phyloP scores from a whole-genome alignment of 768 basidiomycete species.

The Leucosporidium scottii region DNA sequence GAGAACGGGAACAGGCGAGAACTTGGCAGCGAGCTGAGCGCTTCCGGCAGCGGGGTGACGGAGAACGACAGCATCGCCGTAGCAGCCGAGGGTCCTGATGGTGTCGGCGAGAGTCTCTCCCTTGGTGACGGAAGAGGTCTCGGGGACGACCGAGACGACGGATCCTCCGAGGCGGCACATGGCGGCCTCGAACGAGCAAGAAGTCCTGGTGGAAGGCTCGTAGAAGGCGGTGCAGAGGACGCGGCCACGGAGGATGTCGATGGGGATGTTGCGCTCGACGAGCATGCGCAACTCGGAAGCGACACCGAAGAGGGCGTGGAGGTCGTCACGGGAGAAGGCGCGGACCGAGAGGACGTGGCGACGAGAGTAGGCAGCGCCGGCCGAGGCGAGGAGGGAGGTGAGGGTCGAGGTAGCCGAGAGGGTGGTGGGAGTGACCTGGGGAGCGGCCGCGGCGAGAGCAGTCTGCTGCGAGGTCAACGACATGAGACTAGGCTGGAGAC shows the following conservation, averaged over 20 bases:
- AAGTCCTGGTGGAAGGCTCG: conserved; percentile 93
- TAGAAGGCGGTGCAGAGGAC: conserved; percentile 90
- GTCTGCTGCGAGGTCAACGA: conserved; percentile 26
- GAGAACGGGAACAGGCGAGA: conserved; percentile 86
- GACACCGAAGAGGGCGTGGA: conserved; percentile 86
- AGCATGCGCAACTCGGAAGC: conserved; percentile 96
- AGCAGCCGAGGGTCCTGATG: conserved; percentile 86
- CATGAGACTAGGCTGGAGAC: conserved; percentile 34
- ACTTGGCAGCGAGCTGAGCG: conserved; percentile 91
- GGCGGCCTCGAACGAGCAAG: conserved; percentile 91
- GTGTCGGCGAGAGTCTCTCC: conserved; percentile 92
- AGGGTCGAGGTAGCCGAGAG: conserved; percentile 16
- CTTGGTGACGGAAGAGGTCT: conserved; percentile 81
- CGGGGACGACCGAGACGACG: conserved; percentile 74
- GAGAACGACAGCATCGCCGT: conserved; percentile 87
- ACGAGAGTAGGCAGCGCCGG: conserved; percentile 67
- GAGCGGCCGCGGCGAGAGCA: not conserved
- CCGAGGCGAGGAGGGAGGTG: conserved; percentile 14
- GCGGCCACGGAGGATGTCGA: conserved; percentile 84
- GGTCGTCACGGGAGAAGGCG: conserved; percentile 79
- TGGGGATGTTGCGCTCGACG: conserved; percentile 78
- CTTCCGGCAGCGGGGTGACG: conserved; percentile 91
- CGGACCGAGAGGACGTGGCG: conserved; percentile 91
- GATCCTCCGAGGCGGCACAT: conserved; percentile 98
- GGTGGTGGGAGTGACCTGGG: not conserved